Evolutionary conservation across 2,329 filamentous ascomycete genomes (phyloP).

Genomic region (Nemania abortiva): DNA sequence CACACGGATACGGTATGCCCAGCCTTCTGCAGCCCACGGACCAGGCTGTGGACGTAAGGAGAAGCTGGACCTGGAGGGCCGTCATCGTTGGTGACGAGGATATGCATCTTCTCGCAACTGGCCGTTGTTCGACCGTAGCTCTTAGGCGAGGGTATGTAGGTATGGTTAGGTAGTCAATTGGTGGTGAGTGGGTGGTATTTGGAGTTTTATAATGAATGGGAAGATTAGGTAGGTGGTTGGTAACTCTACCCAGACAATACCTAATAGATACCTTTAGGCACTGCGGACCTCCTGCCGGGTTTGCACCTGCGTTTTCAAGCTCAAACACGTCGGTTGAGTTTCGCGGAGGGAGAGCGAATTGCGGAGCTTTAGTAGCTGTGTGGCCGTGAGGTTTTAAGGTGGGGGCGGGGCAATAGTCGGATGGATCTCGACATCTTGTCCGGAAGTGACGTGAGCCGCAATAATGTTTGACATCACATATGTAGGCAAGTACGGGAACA

Average conservation of each 20-base stretch:
- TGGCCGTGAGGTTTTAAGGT: slow-evolving; percentile 23
- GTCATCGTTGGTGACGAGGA: slow-evolving; percentile 81
- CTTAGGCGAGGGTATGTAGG: slow-evolving; percentile 12
- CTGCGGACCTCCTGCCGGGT: not conserved
- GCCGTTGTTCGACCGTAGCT: slow-evolving; percentile 1
- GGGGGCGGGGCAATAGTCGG: slow-evolving; percentile 40
- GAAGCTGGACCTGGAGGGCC: slow-evolving; percentile 82
- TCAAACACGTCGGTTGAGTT: slow-evolving; percentile 12
- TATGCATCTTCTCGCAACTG: slow-evolving; percentile 63
- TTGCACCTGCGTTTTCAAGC: slow-evolving; percentile 1
- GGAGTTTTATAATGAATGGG: not conserved
- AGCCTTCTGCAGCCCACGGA: slow-evolving; percentile 75
- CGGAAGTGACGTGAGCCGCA: slow-evolving; percentile 36
- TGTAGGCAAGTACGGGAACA: not conserved
- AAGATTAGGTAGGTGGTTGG: not conserved
- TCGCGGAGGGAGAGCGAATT: slow-evolving; percentile 31
- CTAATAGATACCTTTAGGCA: not conserved
- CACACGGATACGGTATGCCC: slow-evolving; percentile 93
- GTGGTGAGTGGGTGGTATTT: not conserved
- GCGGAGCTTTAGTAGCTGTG: slow-evolving; percentile 28
- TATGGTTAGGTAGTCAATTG: not conserved
- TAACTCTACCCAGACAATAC: not conserved
- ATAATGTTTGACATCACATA: not conserved
- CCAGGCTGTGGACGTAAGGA: slow-evolving; percentile 82
- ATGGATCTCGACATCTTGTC: slow-evolving; percentile 32